These are phyloP conservation scores for Thielaviopsis euricoi DNA, from an alignment of 2,329 filamentous ascomycete genomes.

Conservation along the genomic window DNA sequence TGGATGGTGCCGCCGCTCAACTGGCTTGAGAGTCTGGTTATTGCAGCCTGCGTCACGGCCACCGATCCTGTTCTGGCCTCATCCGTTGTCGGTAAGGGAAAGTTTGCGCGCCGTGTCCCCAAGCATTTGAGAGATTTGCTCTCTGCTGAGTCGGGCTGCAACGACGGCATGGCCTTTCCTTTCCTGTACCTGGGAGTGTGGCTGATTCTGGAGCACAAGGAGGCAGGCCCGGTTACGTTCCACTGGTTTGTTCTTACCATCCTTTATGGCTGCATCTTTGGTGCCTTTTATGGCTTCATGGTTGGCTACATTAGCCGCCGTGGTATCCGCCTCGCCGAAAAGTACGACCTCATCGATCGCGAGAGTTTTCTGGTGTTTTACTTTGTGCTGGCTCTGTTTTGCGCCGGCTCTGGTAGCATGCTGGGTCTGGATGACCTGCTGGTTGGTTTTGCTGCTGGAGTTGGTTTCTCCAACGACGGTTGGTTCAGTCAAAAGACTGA, in stretches of 20 bases:
- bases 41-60: slow-evolving; percentile 87
- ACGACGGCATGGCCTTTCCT: slow-evolving; percentile 98
- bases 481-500: slow-evolving; percentile 99
- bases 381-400: slow-evolving; percentile 90
- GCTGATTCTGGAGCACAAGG: slow-evolving; percentile 62
- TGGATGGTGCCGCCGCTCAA: slow-evolving; percentile 64
- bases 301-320: slow-evolving; percentile 84
- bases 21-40: slow-evolving; percentile 79
- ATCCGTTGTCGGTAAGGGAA: slow-evolving; percentile 95
- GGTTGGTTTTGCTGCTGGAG: slow-evolving; percentile 84
- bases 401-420: slow-evolving; percentile 80
- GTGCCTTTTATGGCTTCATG: slow-evolving; percentile 70
- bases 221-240: slow-evolving; percentile 52
- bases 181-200: slow-evolving; percentile 91
- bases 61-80: slow-evolving; percentile 95
- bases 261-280: slow-evolving; percentile 91
- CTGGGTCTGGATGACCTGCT: slow-evolving; percentile 86
- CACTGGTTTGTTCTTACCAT: slow-evolving; percentile 85
- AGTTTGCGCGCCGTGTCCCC: slow-evolving; percentile 92
- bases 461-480: slow-evolving; percentile 98
- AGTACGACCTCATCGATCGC: slow-evolving; percentile 72
- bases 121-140: slow-evolving; percentile 93
- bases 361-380: slow-evolving; percentile 98
- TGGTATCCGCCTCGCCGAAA: slow-evolving; percentile 75
- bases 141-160: slow-evolving; percentile 93